Percentiles rank a stretch among this genome's conserved stretches.
phyloP scores from a whole-genome alignment of 2,329 filamentous ascomycete species.

The Apiospora sp. region DNA sequence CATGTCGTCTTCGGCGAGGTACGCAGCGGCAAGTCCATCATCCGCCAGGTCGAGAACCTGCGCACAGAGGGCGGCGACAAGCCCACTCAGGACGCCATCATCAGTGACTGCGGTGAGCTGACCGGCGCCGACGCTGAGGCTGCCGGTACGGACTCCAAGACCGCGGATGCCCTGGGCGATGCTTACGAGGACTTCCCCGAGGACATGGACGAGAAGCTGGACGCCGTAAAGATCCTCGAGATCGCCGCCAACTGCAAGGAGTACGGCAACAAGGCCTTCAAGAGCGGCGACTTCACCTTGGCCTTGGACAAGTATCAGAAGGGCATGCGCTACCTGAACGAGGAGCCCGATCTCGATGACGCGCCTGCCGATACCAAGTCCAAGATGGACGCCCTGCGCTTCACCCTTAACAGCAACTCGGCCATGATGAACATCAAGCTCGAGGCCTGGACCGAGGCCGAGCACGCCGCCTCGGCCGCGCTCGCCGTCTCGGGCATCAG shows the following conservation, averaged over 20 bases:
- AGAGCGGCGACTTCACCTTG: conserved; percentile 72
- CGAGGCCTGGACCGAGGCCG: conserved; percentile 72
- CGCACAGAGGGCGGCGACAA: conserved; percentile 79
- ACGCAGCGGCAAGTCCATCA: conserved; percentile 87
- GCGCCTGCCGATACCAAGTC: conserved; percentile 73
- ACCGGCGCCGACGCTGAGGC: conserved; percentile 70
- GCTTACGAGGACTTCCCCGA: conserved; percentile 96
- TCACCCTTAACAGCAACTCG: conserved; percentile 88
- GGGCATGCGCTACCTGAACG: conserved; percentile 68
- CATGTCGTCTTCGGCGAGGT: conserved; percentile 98
- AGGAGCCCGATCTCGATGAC: conserved; percentile 70
- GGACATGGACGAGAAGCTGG: conserved; percentile 70
- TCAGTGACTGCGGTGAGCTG: conserved; percentile 87
- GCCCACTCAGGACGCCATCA: conserved; percentile 75
- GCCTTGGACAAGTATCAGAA: conserved; percentile 95
- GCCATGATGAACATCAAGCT: conserved; percentile 88
- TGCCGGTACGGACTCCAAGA: conserved; percentile 67
- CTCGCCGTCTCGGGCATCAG: conserved; percentile 71
- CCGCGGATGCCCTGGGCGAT: conserved; percentile 84
- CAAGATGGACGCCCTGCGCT: conserved; percentile 77
- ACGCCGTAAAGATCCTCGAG: conserved; percentile 72
- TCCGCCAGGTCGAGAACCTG: conserved; percentile 89
- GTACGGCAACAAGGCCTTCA: conserved; percentile 93
- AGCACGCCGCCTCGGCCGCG: conserved; percentile 75
- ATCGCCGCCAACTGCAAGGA: conserved; percentile 89